Base-by-base conservation (phyloP, 2,329 filamentous ascomycete genomes). In the Apiospora koreana region DNA sequence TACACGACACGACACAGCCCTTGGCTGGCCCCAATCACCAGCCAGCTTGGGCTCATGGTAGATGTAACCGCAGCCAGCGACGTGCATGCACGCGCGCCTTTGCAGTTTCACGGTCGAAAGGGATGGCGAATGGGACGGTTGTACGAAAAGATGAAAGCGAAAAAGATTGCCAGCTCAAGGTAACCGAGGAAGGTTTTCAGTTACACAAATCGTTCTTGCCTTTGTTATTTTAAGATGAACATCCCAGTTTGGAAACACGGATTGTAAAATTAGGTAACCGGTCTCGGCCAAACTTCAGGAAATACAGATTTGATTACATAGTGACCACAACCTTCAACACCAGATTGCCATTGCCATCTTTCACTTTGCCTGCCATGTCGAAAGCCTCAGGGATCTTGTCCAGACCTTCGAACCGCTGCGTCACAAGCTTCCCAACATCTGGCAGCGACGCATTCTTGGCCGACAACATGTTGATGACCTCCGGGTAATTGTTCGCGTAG, bases 281-380 rank as follows among this genome's bases (percentile, higher is more conserved):
- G n/a, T n/a, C n/a, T n/a, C n/a, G n/a, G n/a, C n/a, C n/a, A n/a
- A n/a, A n/a, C n/a, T n/a, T n/a, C n/a, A n/a, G n/a, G n/a, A n/a
- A n/a, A n/a, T n/a, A n/a, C n/a, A n/a, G n/a, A n/a, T n/a, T n/a
- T n/a, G n/a, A 35, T 35, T 62, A 71, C 74, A 83, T 84, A 69
- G 89, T 84, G 28, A 90, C 84, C 70, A 94, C 86, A 10, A 94
- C 93, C 83, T 95, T 95, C 73, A 95, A 83, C 8, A 95, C 92
- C 73, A 94, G 80, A 14, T 89, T 90, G 0, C 92, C 92, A 21
- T 88, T 81, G 31, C 89, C 89, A 73, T 95, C 93, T 77, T 90
- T 90, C 14, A 91, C 89, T 80, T 87, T 89, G 0, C 87, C 90
- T 0, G 93, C 93, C 88, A 93, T 91, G 65, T 89, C 87, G 75